Percentiles rank a stretch among this genome's conserved stretches.
phyloP scores from a whole-genome alignment of 139 green algal genomes.

The Desmodesmus armatus region DNA sequence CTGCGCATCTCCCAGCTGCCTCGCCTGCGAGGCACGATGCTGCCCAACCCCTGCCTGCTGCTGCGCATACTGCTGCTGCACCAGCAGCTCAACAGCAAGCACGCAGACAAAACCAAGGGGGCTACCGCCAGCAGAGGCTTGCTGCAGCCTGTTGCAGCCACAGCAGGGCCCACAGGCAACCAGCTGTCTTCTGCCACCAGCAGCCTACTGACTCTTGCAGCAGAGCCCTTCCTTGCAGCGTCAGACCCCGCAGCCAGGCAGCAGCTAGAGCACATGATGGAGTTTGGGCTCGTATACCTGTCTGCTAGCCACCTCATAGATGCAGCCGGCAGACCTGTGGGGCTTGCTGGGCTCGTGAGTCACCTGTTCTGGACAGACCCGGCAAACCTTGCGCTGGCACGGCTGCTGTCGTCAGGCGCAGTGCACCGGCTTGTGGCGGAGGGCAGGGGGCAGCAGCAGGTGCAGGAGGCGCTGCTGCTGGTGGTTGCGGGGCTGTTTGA shows the following conservation, averaged over 20 bases:
- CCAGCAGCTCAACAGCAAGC: conserved; percentile 21
- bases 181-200: conserved; percentile 6
- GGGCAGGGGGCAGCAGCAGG: background rate
- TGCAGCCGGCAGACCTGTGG: conserved; percentile 17
- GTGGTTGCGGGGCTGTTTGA: conserved; percentile 53
- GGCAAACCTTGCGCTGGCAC: conserved; percentile 54
- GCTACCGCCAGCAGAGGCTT: background rate
- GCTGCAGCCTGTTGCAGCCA: conserved; percentile 17
- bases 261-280: conserved; percentile 54
- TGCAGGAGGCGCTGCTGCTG: conserved; percentile 48
- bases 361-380: conserved; percentile 69
- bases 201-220: conserved; percentile 1
- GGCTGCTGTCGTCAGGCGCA: conserved; percentile 49
- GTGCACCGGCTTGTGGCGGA: conserved; percentile 42
- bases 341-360: conserved; percentile 55
- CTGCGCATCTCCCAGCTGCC: conserved; percentile 46
- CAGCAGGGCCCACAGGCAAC: background rate
- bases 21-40: conserved; percentile 43
- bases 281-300: conserved; percentile 43
- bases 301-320: conserved; percentile 39
- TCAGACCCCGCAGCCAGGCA: conserved; percentile 30
- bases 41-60: conserved; percentile 44
- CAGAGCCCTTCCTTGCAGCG: background rate
- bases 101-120: background rate
- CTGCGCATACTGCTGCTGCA: conserved; percentile 49